These are phyloP conservation scores for Sporothrix phasma DNA, from an alignment of 2,329 filamentous ascomycete species.

Conservation along the genomic window DNA sequence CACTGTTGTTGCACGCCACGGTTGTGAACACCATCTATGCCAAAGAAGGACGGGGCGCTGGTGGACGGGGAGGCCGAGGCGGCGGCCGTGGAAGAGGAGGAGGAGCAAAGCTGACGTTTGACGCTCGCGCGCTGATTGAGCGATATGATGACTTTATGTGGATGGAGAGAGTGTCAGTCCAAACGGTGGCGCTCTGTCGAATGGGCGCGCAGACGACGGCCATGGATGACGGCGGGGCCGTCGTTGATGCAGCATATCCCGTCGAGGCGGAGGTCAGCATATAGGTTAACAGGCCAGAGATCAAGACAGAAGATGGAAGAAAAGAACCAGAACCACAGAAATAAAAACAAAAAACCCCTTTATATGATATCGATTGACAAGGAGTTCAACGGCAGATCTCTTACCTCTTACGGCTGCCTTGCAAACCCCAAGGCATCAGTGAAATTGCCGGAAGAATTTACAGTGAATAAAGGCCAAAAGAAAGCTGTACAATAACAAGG, in stretches of 20 bases:
- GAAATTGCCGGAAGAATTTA: too few relatives aligned
- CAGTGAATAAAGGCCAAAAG: background rate
- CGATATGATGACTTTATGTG: constrained; percentile 57
- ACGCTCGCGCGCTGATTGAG: constrained; percentile 47
- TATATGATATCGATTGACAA: too few relatives aligned
- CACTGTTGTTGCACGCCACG: constrained; percentile 72
- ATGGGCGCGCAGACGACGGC: constrained; percentile 66
- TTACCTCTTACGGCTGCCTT: too few relatives aligned
- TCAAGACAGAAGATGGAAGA: background rate
- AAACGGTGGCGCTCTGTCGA: constrained; percentile 66
- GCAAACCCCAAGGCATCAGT: background rate
- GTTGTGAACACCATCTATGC: constrained; percentile 78
- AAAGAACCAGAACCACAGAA: too few relatives aligned
- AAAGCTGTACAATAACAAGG: background rate
- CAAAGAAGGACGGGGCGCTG: constrained; percentile 23
- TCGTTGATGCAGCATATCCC: constrained; percentile 45
- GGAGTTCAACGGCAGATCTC: too few relatives aligned
- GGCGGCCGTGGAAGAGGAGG: constrained; percentile 18
- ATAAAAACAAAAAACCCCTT: too few relatives aligned
- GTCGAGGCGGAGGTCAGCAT: constrained; percentile 40
- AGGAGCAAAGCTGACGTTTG: constrained; percentile 34
- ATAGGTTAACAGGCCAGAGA: constrained; percentile 19
- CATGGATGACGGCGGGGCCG: constrained; percentile 37
- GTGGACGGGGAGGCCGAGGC: constrained; percentile 20
- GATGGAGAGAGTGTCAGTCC: constrained; percentile 57